These are phyloP conservation scores for Austroboletus rostrupii DNA, from an alignment of 1,284 basidiomycete species.

Conservation along the genomic window DNA sequence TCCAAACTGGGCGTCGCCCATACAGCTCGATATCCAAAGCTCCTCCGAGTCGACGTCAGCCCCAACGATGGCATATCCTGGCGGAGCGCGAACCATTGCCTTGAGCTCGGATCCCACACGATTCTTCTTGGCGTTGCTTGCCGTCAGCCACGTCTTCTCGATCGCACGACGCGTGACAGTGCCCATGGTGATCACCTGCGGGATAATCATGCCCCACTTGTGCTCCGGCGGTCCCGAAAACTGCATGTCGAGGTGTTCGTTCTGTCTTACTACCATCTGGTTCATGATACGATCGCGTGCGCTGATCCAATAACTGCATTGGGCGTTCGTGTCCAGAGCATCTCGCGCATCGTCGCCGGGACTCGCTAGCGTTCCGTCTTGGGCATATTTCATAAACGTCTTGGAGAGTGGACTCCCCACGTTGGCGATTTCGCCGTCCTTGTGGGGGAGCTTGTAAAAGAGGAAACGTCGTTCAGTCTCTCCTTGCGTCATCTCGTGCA, in stretches of 20 bases:
- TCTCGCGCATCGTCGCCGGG: conserved; percentile 77
- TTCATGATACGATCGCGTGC: conserved; percentile 89
- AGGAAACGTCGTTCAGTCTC: conserved; percentile 40
- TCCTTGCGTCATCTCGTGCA: conserved; percentile 42
- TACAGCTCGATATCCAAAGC: conserved; percentile 97
- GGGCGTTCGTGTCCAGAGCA: conserved; percentile 89
- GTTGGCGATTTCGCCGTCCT: conserved; percentile 91
- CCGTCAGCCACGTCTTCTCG: conserved; percentile 98
- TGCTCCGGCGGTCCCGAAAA: conserved; percentile 35
- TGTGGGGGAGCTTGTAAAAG: conserved; percentile 95
- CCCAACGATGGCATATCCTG: conserved; percentile 92
- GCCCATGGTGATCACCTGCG: conserved; percentile 97
- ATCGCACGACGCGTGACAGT: conserved; percentile 97
- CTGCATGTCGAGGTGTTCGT: conserved; percentile 45
- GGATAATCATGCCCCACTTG: conserved; percentile 92
- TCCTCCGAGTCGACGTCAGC: conserved; percentile 99
- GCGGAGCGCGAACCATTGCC: conserved; percentile 93
- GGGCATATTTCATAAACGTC: conserved; percentile 84
- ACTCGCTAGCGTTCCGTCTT: conserved; percentile 80
- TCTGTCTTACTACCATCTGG: conserved; percentile 91
- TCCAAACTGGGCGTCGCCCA: conserved; percentile 99
- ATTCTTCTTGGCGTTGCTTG: conserved; percentile 95
- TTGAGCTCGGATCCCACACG: conserved; percentile 97
- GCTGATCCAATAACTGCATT: conserved; percentile 98
- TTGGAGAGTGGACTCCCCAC: conserved; percentile 92